Base-by-base conservation (phyloP, 2,329 filamentous ascomycete species). In the Aspergillus arachidicola region DNA sequence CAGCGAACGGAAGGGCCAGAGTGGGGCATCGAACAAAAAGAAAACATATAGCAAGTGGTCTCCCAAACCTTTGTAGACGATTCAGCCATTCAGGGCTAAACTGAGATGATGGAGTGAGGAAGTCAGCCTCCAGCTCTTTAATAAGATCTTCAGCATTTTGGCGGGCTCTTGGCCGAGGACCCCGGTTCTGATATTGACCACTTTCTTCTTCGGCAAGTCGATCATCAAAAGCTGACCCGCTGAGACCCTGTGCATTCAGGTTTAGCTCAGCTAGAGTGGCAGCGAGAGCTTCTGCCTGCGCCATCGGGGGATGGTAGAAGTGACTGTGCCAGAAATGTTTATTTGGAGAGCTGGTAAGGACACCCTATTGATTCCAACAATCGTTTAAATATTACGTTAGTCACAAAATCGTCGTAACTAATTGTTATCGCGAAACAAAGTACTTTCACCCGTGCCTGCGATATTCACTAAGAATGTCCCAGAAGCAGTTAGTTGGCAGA, bases 51-150 rank as follows among this genome's bases (percentile, higher is more conserved):
- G 61, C 58, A 55, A 46, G 55, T n/a, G 54, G 34, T 19, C 26
- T 60, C 48, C 70, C 80, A 62, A 77, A 88, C 84, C 94, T 92
- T 79, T 99, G 95, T 50, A 98, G 80, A 60, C 87, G 86, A 76
- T 97, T 93, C 63, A 99, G 86, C 93, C 95, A 98, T 73, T 91
- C 89, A 5, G 87, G 82, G 38, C 89, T 93, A 80, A 99, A 97
- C 2, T 86, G 85, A 6, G 88, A 85, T 1, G 92, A 92, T 0
- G 95, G 94, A 2, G 87, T 88, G 30, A 99, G 82, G 72, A 94
- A 95, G 54, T 91, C 88, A 60, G 85, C 74, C 78, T 96, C 93
- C 6, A 98, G 85, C 64, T 88, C 84, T 53, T 82, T 81, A 78
- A 92, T 92, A 64, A 94, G 81, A 36, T 85, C 84, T n/a, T 87